Evolutionary conservation across 768 basidiomycete genomes (phyloP).

Genomic region (Leccinum uliginosum): DNA sequence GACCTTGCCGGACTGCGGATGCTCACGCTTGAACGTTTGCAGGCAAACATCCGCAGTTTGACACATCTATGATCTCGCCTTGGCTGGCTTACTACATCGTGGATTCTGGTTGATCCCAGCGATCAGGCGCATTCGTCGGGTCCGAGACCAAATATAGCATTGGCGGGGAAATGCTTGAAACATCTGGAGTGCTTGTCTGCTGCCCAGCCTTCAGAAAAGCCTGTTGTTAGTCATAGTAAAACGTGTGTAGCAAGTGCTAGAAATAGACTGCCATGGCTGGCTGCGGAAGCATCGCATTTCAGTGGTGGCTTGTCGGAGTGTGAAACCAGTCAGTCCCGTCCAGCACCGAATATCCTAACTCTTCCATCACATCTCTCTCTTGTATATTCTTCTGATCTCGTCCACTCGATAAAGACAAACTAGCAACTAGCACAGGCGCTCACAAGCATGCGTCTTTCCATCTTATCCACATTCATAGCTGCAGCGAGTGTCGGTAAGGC

Average conservation of each 20-base stretch:
- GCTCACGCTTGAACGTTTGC: constrained; percentile 5
- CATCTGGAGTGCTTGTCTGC: not conserved
- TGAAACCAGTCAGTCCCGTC: constrained; percentile 7
- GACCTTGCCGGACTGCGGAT: constrained; percentile 4
- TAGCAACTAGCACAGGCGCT: not conserved
- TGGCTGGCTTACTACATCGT: not conserved
- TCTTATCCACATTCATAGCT: constrained; percentile 35
- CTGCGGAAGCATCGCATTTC: not conserved
- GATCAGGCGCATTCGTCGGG: not conserved
- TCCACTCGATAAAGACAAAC: not conserved
- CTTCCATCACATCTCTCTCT: not conserved
- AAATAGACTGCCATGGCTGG: not conserved
- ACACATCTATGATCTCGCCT: constrained; percentile 4
- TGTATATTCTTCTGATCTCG: constrained; percentile 1
- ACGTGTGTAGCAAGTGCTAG: not conserved
- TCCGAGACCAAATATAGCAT: constrained; percentile 1
- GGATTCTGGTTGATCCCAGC: not conserved
- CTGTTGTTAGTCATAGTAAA: constrained; percentile 3
- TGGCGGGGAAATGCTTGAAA: not conserved
- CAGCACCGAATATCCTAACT: not conserved
- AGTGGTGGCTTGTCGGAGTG: constrained; percentile 18
- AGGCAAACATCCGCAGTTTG: constrained; percentile 27
- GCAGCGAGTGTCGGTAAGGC: constrained; percentile 32
- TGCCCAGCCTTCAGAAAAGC: too few relatives aligned
- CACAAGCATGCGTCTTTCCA: constrained; percentile 34